Evolutionary conservation across 164 flowering plant species (phyloP).

Genomic region (Euptelea pleiosperma): DNA sequence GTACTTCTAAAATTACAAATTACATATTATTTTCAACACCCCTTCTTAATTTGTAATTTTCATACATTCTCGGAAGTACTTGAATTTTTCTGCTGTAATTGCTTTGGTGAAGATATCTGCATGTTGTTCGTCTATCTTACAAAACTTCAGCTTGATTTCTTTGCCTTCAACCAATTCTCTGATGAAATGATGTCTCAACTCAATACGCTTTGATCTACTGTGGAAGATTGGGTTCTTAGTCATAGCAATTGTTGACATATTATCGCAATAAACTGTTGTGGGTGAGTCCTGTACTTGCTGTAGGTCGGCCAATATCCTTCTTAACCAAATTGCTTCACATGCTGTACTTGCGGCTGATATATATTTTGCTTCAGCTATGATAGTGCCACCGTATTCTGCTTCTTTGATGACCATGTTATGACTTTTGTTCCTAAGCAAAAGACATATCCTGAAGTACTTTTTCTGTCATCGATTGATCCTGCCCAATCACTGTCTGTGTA

Average conservation of each 20-base stretch:
- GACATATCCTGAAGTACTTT: background rate
- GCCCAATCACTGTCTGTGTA: too few species aligned
- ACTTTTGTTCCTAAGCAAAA: too few species aligned
- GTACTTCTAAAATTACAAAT: too few species aligned
- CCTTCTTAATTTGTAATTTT: background rate
- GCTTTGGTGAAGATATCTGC: background rate
- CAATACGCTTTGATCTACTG: too few species aligned
- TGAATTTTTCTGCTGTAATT: background rate
- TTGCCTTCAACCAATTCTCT: too few species aligned
- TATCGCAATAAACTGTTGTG: background rate
- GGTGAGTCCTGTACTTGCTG: background rate
- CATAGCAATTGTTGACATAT: background rate
- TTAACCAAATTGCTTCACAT: background rate
- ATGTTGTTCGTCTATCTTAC: too few species aligned
- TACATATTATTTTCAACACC: too few species aligned
- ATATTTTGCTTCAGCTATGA: background rate
- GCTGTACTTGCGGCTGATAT: background rate
- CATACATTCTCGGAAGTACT: background rate
- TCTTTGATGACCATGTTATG: background rate
- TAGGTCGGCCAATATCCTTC: too few species aligned
- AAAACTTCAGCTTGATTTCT: too few species aligned
- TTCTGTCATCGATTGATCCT: too few species aligned
- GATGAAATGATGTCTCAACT: too few species aligned
- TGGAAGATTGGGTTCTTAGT: conserved; percentile 4
- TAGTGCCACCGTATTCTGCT: background rate